Evolutionary conservation across 2,329 filamentous ascomycete genomes (phyloP), one percentile per base, ranked within the genome.

Genomic region (Hypoxylon sp.): DNA sequence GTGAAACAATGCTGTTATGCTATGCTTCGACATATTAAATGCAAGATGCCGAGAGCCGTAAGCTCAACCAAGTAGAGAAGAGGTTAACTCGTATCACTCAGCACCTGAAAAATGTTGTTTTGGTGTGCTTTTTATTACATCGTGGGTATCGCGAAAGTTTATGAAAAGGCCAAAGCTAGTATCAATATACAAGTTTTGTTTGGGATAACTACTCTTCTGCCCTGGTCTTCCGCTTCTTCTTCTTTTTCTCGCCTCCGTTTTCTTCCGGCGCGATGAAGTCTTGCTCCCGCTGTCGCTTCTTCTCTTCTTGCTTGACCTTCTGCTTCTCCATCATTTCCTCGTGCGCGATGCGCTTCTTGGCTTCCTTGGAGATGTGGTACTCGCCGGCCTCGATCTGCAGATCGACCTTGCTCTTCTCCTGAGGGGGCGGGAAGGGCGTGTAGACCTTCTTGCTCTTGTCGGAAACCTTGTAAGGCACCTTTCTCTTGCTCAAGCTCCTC

Each of bases 401-500:
- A 77, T 99, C 95, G 69, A 99, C 85, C 86, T 98, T 99, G 86
- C 93, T 97, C 90, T 97, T 97, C 83, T 99, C 94, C 65, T 93
- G 92, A 38, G 92, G 86, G 5, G 95, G 95, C 45, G 95, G 95
- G 87, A 99, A 99, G 8, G 95, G 94, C 65, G 96, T 99, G 81
- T 97, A 99, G 10, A 82, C 77, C 84, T 97, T 98, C 84, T 94
- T 96, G 73, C 81, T 77, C 84, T 99, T 99, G 81, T 99, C 93
- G 50, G 86, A 92, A 72, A 99, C 88, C 71, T 91, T 92, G 81
- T 86, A 85, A 0, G 95, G 96, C 68, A 88, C 86, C 66, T 86
- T 85, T 66, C 95, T 84, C 79, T 92, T 93, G 79, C 86, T 92
- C 65, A 98, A 83, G 53, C 89, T 94, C 71, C 91, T 88, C 81